Conservation (phyloP, 208 protist genomes). For the Leishmania lainsoni region DNA sequence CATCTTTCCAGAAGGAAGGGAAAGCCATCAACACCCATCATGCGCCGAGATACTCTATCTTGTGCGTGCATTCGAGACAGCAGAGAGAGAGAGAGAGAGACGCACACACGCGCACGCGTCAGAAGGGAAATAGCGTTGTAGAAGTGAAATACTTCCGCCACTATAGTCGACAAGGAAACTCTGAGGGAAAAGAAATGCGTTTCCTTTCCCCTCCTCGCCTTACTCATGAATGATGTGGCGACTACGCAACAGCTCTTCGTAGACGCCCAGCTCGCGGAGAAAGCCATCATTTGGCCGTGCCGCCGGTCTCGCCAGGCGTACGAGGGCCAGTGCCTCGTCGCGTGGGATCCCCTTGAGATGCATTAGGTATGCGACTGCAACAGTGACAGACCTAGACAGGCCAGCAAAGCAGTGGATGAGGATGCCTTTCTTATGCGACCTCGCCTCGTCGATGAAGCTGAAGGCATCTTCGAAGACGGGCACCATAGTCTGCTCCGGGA, state of each 20-base stretch:
- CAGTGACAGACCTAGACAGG: constrained; percentile 85
- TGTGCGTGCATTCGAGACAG: neutral
- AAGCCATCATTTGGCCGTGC: constrained; percentile 88
- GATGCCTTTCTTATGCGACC: constrained; percentile 56
- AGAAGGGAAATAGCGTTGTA: neutral
- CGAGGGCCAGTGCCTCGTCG: constrained; percentile 69
- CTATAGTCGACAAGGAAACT: neutral
- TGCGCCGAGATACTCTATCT: neutral
- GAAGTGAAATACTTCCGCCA: neutral
- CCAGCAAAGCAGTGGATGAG: constrained; percentile 92
- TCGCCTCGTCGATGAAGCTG: constrained; percentile 80
- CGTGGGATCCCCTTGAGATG: constrained; percentile 51
- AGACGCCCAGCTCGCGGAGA: constrained; percentile 42
- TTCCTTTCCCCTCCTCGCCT: neutral
- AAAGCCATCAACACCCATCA: neutral
- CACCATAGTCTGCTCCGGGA: constrained; percentile 67
- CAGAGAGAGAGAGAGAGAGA: neutral
- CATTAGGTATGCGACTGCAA: constrained; percentile 89
- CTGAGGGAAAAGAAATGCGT: no score
- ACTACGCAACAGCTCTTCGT: constrained; percentile 37
- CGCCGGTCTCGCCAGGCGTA: constrained; percentile 64
- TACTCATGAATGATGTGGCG: constrained; percentile 1
- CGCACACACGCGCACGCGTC: neutral
- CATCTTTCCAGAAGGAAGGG: neutral
- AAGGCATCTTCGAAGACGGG: constrained; percentile 72